Evolutionary conservation across 345 rosid genomes (phyloP), one percentile per base, ranked within the genome.

Genomic region (Aegle marmelos): DNA sequence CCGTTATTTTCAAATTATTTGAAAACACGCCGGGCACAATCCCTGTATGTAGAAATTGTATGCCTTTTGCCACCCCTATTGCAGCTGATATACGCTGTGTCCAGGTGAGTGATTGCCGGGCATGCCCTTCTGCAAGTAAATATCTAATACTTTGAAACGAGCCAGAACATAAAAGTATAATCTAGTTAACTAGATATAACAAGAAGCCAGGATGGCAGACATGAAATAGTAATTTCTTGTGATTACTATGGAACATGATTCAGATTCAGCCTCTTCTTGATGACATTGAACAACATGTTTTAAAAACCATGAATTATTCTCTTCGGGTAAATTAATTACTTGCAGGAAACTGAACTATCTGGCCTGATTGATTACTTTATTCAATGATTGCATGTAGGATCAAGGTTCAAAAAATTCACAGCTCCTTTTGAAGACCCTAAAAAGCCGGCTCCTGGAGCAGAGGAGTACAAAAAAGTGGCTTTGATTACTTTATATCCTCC

Each of bases 1-100:
- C 98, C 19, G 93, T 92, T 75, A 91, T 88, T 59, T 90, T 96
- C 82, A 96, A 80, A 83, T 91, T 88, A 80, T 96, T 96, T 1
- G 94, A 84, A 79, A 83, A 91, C 79, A 94, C 86, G 59, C 97
- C 98, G 1, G 98, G 98, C 22, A 95, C 91, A 25, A 92, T 90
- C 76, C 97, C 97, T 0, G 97, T 90, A 85, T 95, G 99, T 89
- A 95, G 82, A 85, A 92, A 95, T 68, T 93, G 95, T 73, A 93
- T 88, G 30, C 99, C 98, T 84, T 86, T 94, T 5, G 97, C 98
- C 34, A 92, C 90, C 59, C 98, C 98, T n/a, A 93, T 85, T 8
- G 90, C 93, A 74, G 97, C 95, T 27, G 92, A 83, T 80, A 90
- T 90, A 72, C 98, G 93, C 78, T 94, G 98, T 58, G 90, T 79